Conservation (phyloP, 805 yeast species). For the Kazachstania martiniae region DNA sequence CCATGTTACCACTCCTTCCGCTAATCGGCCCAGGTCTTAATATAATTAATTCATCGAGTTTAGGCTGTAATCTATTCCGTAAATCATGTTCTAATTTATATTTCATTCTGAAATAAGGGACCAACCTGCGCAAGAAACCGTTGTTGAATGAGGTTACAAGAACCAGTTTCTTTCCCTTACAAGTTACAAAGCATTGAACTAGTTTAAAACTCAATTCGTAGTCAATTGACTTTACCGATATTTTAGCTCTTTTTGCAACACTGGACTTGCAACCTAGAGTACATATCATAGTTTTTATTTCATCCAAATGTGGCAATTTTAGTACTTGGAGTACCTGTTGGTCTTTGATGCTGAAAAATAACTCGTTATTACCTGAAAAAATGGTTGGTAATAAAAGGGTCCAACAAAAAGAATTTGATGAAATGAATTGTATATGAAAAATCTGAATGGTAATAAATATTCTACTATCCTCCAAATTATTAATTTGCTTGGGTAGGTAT, state of each 20-base stretch:
- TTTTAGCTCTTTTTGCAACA: constrained; percentile 4
- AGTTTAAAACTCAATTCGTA: constrained; percentile 11
- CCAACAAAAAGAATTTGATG: neutral
- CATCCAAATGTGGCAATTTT: neutral
- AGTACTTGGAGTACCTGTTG: neutral
- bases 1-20: constrained; percentile 7
- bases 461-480: neutral
- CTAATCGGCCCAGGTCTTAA: constrained; percentile 23
- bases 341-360: neutral
- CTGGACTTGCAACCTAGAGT: constrained; percentile 13
- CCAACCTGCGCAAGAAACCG: constrained; percentile 7
- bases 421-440: neutral
- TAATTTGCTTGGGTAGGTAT: neutral
- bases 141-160: constrained; percentile 19
- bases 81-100: constrained; percentile 13
- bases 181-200: constrained; percentile 7
- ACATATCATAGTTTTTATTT: constrained; percentile 9
- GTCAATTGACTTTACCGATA: constrained; percentile 11
- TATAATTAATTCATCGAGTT: constrained; percentile 8
- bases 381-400: neutral
- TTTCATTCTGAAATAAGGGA: constrained; percentile 15
- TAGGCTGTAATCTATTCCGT: constrained; percentile 4
- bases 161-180: constrained; percentile 10
- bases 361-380: neutral
- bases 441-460: neutral